phyloP scores from a whole-genome alignment of 2,329 filamentous ascomycete genomes.

The Nigrospora osmanthi region DNA sequence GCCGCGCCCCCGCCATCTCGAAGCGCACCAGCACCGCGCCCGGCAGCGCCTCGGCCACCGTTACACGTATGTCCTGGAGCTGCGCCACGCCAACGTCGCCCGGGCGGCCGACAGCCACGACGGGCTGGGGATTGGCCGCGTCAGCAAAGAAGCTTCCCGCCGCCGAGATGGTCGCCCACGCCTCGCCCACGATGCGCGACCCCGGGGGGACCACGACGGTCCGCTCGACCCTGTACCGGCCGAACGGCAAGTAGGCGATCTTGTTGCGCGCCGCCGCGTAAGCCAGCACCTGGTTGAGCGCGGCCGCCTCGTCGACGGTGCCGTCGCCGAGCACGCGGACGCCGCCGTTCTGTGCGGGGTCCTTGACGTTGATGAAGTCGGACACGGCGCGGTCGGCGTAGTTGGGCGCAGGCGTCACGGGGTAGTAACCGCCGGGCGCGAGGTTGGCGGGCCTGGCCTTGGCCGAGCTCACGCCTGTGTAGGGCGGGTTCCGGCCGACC shows the following conservation, averaged over 20 bases:
- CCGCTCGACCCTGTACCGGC: constrained; percentile 42
- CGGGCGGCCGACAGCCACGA: constrained; percentile 48
- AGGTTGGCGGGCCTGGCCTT: constrained; percentile 24
- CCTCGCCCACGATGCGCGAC: constrained; percentile 45
- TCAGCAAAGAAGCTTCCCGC: constrained; percentile 42
- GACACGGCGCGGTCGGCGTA: constrained; percentile 24
- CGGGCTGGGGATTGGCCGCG: constrained; percentile 41
- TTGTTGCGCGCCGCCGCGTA: constrained; percentile 27
- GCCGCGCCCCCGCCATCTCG: constrained; percentile 23
- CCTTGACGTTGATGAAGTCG: constrained; percentile 33
- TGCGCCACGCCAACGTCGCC: constrained; percentile 55
- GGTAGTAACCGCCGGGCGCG: constrained; percentile 28
- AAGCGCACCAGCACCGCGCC: constrained; percentile 53
- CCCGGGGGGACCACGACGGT: constrained; percentile 42
- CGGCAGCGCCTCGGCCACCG: constrained; percentile 49
- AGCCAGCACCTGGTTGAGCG: constrained; percentile 28
- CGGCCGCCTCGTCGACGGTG: constrained; percentile 26
- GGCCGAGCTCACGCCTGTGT: constrained; percentile 22
- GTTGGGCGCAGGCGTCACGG: constrained; percentile 27
- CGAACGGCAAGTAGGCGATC: constrained; percentile 48
- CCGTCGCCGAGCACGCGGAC: constrained; percentile 27
- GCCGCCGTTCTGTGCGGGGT: constrained; percentile 28
- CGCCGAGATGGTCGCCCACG: constrained; percentile 43
- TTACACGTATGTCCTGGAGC: constrained; percentile 58
- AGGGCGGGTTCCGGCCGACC: constrained; percentile 28